phyloP scores from a whole-genome alignment of 176 grass and related monocot species.

The Coix lacrymajobi region DNA sequence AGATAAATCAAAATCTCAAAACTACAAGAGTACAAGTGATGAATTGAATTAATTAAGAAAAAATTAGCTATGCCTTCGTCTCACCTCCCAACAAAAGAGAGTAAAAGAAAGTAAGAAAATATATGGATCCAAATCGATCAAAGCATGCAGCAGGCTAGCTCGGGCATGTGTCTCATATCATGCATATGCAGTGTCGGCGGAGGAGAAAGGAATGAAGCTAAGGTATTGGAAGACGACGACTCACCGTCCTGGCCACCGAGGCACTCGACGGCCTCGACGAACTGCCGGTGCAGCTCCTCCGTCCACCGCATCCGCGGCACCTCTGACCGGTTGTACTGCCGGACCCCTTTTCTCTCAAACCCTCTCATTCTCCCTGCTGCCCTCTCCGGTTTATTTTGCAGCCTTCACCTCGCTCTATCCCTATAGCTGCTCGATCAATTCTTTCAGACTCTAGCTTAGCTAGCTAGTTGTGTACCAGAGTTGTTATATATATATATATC shows the following conservation, averaged over 20 bases:
- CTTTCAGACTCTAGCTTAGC: slow-evolving; percentile 23
- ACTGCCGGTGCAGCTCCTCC: slow-evolving; percentile 80
- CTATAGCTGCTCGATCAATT: neutral
- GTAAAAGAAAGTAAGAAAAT: neutral
- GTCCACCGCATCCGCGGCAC: slow-evolving; percentile 82
- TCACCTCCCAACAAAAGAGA: neutral
- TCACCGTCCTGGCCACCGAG: slow-evolving; percentile 76
- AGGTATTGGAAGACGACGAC: slow-evolving; percentile 26
- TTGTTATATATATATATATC: neutral
- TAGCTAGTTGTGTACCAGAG: neutral
- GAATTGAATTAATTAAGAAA: neutral
- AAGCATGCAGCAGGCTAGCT: neutral
- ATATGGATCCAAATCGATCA: neutral
- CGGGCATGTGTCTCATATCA: neutral
- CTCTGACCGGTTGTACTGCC: slow-evolving; percentile 87
- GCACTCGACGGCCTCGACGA: slow-evolving; percentile 63
- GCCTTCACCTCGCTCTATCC: neutral
- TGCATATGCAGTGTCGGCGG: neutral
- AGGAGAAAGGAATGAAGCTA: neutral
- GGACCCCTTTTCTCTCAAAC: slow-evolving; percentile 58
- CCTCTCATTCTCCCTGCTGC: slow-evolving; percentile 33
- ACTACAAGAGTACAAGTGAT: no score
- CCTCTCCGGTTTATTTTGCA: neutral
- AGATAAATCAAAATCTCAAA: neutral
- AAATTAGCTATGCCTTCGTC: neutral